Percentiles rank a stretch among this genome's conserved stretches.
phyloP scores from a whole-genome alignment of 2,329 filamentous ascomycete genomes.

The Cyphellophora europaea region DNA sequence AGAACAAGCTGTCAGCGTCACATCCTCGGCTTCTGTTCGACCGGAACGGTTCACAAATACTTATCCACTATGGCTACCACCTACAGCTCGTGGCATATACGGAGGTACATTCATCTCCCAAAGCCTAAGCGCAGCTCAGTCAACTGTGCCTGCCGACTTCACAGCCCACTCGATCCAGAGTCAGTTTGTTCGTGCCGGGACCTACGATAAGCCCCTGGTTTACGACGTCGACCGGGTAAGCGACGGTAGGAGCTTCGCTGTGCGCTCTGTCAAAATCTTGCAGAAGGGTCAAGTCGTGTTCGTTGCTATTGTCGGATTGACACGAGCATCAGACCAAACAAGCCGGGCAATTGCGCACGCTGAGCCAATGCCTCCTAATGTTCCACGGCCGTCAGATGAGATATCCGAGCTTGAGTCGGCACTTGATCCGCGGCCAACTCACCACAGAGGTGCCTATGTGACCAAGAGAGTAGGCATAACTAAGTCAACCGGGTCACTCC shows the following conservation, averaged over 20 bases:
- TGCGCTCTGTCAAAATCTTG: conserved; percentile 85
- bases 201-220: conserved; percentile 70
- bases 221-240: conserved; percentile 91
- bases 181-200: conserved; percentile 89
- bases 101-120: conserved; percentile 88
- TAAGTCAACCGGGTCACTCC: too few species aligned
- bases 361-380: too few species aligned
- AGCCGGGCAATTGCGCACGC: conserved; percentile 51
- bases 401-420: too few species aligned
- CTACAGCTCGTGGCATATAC: conserved; percentile 82
- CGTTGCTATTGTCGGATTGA: conserved; percentile 86
- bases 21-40: conserved; percentile 54
- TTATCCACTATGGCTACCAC: conserved; percentile 79
- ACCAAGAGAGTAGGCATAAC: too few species aligned
- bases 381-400: too few species aligned
- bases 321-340: conserved; percentile 53
- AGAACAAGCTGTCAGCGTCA: conserved; percentile 80
- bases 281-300: conserved; percentile 84
- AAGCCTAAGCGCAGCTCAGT: conserved; percentile 74
- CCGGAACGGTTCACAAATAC: conserved; percentile 85
- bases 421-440: too few species aligned
- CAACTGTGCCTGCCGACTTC: conserved; percentile 70
- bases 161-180: conserved; percentile 92
- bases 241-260: conserved; percentile 79
- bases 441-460: too few species aligned